Percentiles rank a stretch among this genome's conserved stretches.
Evolutionary conservation across 1,284 basidiomycete genomes (phyloP).

Genomic region (Amylostereum chailletii): DNA sequence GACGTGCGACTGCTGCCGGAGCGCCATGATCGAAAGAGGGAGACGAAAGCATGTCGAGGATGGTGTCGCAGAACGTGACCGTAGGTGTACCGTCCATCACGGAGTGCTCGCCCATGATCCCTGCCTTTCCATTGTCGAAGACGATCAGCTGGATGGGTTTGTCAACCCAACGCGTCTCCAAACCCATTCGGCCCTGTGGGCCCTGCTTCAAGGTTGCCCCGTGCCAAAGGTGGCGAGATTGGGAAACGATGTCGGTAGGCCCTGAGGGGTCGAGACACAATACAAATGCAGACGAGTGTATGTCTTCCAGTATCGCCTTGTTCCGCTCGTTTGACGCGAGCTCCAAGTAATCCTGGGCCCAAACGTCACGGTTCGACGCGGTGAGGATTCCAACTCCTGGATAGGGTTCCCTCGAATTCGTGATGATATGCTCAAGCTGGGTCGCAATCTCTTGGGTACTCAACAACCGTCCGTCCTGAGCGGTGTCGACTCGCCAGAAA

Average conservation of each 20-base stretch:
- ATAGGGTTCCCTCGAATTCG: conserved; percentile 50
- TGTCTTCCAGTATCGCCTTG: conserved; percentile 52
- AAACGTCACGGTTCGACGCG: conserved; percentile 73
- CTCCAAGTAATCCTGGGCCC: conserved; percentile 72
- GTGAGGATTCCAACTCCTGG: conserved; percentile 74
- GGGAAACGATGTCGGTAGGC: conserved; percentile 44
- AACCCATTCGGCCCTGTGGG: conserved; percentile 25
- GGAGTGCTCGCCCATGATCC: conserved; percentile 87
- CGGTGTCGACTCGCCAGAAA: conserved; percentile 66
- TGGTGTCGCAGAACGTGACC: conserved; percentile 57
- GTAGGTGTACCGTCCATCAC: conserved; percentile 83
- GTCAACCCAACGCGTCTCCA: conserved; percentile 74
- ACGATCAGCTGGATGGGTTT: conserved; percentile 81
- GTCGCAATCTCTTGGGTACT: conserved; percentile 63
- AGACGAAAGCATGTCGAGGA: conserved; percentile 56
- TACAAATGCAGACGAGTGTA: conserved; percentile 78
- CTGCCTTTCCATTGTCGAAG: conserved; percentile 72
- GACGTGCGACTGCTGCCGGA: conserved; percentile 13
- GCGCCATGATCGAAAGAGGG: conserved; percentile 50
- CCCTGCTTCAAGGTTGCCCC: conserved; percentile 31
- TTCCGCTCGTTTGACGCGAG: conserved; percentile 54
- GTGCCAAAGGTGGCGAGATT: conserved; percentile 69
- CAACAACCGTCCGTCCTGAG: conserved; percentile 48
- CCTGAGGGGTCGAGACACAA: conserved; percentile 66
- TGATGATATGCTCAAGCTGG: conserved; percentile 70